These are phyloP conservation scores for Miscanthus lutarioriparius DNA, from an alignment of 176 grass and related monocot genomes.

Conservation along the genomic window DNA sequence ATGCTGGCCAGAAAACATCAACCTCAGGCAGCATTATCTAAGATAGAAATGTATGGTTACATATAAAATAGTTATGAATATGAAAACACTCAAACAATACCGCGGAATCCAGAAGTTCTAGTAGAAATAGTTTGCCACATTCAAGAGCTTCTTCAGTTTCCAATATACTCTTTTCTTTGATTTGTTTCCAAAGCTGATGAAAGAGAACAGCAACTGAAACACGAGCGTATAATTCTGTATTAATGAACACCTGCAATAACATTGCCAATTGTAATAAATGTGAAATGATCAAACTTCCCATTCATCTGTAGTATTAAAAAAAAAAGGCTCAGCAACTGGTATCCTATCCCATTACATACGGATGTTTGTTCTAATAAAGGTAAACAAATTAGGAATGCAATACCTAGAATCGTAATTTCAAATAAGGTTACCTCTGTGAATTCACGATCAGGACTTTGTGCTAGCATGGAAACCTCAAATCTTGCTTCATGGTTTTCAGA, in stretches of 20 bases:
- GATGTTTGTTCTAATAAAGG: background rate
- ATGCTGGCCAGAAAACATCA: slow-evolving; percentile 3
- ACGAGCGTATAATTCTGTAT: slow-evolving; percentile 91
- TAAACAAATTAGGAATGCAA: slow-evolving; percentile 13
- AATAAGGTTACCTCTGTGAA: slow-evolving; percentile 79
- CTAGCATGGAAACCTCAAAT: slow-evolving; percentile 88
- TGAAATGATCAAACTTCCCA: slow-evolving; percentile 27
- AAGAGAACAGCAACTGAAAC: slow-evolving; percentile 88
- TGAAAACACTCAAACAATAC: slow-evolving; percentile 41
- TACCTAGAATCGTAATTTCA: slow-evolving; percentile 22
- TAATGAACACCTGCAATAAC: slow-evolving; percentile 82
- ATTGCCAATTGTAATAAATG: slow-evolving; percentile 15
- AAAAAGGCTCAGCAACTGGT: slow-evolving; percentile 16
- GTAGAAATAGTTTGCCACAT: slow-evolving; percentile 79
- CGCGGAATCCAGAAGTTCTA: slow-evolving; percentile 80
- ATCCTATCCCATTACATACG: background rate
- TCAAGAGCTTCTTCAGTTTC: slow-evolving; percentile 51
- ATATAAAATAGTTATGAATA: slow-evolving; percentile 10
- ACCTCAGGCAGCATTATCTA: background rate
- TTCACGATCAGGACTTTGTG: slow-evolving; percentile 90
- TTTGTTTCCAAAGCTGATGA: slow-evolving; percentile 58
- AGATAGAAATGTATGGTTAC: background rate
- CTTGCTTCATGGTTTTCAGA: slow-evolving; percentile 87
- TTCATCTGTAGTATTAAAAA: background rate
- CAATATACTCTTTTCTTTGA: slow-evolving; percentile 24